A percentile compares a stretch with the other conserved stretches of the same genome.
Evolutionary conservation across 495 filamentous ascomycete species (phyloP).

Genomic region (Glonium stellatum): DNA sequence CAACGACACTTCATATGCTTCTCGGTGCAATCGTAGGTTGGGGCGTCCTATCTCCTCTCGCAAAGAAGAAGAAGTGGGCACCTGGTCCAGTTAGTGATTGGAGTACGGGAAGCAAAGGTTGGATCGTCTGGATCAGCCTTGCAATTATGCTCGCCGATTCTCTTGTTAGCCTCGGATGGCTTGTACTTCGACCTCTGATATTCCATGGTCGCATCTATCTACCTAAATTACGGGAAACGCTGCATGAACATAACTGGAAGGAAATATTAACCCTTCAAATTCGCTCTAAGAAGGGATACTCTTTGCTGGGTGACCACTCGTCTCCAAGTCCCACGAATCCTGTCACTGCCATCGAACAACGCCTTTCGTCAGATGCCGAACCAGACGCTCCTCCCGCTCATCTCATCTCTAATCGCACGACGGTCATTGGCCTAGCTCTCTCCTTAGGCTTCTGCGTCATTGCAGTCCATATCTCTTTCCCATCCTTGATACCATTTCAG

Average conservation of each 20-base stretch:
- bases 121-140: conserved; percentile 94
- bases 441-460: conserved; percentile 73
- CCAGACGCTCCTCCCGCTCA: conserved; percentile 75
- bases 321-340: conserved; percentile 4
- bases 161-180: conserved; percentile 75
- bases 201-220: conserved; percentile 36
- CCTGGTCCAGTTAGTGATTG: conserved; percentile 79
- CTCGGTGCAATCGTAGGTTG: conserved; percentile 85
- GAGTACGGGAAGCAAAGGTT: conserved; percentile 87
- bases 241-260: conserved; percentile 30
- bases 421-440: conserved; percentile 64
- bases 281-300: conserved; percentile 27
- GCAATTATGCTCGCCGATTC: conserved; percentile 97
- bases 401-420: conserved; percentile 65
- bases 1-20: conserved; percentile 92
- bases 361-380: conserved; percentile 27
- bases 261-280: conserved; percentile 25
- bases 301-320: conserved; percentile 18
- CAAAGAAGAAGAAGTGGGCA: conserved; percentile 81
- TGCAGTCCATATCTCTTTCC: conserved; percentile 75
- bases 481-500: conserved; percentile 53
- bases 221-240: conserved; percentile 19
- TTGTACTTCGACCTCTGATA: conserved; percentile 59
- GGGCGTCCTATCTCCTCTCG: conserved; percentile 83
- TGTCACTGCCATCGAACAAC: conserved; percentile 12